phyloP scores from a whole-genome alignment of 2,329 filamentous ascomycete species.

The Aureobasidium sp. region DNA sequence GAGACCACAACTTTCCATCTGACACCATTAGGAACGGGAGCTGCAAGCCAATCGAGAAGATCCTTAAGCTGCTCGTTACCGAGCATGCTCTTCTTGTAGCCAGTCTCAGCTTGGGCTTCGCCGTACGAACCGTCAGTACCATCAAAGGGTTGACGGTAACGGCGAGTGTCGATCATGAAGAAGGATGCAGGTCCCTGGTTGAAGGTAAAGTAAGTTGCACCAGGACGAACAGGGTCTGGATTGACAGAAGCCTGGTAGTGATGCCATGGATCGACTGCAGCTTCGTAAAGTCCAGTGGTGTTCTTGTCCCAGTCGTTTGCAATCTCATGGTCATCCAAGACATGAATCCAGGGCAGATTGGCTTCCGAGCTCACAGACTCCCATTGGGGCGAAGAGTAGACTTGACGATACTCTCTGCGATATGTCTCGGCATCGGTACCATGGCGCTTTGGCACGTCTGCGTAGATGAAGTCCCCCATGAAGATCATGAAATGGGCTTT shows the following conservation, averaged over 20 bases:
- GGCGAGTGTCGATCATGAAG: constrained; percentile 94
- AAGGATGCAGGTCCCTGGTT: constrained; percentile 91
- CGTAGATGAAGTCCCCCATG: constrained; percentile 89
- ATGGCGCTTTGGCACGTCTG: constrained; percentile 86
- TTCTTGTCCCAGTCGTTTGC: constrained; percentile 92
- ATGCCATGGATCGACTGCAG: constrained; percentile 85
- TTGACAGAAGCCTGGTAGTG: constrained; percentile 90
- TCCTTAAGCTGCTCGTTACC: constrained; percentile 82
- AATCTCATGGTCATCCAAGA: constrained; percentile 97
- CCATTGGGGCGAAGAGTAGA: constrained; percentile 98
- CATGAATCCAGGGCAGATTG: constrained; percentile 93
- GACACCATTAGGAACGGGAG: constrained; percentile 78
- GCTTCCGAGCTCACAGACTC: constrained; percentile 35
- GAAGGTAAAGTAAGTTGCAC: constrained; percentile 90
- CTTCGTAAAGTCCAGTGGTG: constrained; percentile 80
- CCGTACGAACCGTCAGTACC: constrained; percentile 58
- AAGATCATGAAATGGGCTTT: constrained; percentile 78
- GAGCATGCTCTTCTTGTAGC: constrained; percentile 81
- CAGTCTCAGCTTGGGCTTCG: constrained; percentile 44
- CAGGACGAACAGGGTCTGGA: constrained; percentile 69
- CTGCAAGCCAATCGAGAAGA: constrained; percentile 78
- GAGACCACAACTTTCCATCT: constrained; percentile 96
- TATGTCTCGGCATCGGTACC: constrained; percentile 80
- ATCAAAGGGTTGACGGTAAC: constrained; percentile 79
- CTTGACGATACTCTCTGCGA: constrained; percentile 89